Conservation (phyloP, 1,284 basidiomycete genomes). For the Apiotrichum siamense region DNA sequence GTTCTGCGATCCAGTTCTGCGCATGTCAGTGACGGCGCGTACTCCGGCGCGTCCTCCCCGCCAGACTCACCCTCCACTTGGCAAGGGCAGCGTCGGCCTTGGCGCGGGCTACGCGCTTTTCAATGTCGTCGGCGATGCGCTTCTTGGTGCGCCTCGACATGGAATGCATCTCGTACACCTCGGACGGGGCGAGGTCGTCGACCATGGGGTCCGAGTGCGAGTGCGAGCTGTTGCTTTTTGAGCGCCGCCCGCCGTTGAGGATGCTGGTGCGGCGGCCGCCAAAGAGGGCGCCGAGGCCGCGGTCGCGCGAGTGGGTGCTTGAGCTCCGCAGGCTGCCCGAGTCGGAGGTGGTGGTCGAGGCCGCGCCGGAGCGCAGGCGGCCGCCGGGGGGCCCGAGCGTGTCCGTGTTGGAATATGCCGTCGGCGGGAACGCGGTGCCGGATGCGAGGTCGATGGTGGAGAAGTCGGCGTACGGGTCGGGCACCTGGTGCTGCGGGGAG, state of each 20-base stretch:
- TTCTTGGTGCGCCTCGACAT: constrained; percentile 6
- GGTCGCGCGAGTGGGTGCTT: constrained; percentile 1
- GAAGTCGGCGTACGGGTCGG: neutral
- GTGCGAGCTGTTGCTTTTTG: constrained; percentile 9
- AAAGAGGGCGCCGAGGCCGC: constrained; percentile 5
- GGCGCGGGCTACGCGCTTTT: constrained; percentile 8
- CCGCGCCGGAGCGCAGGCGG: neutral
- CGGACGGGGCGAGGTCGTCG: neutral
- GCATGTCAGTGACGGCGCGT: neutral
- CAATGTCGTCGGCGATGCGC: constrained; percentile 10
- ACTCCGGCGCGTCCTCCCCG: no score
- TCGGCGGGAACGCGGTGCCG: neutral
- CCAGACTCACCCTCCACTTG: constrained; percentile 39
- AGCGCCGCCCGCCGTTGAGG: neutral
- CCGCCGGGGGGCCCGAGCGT: neutral
- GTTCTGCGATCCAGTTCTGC: constrained; percentile 40
- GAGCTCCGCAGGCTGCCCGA: neutral
- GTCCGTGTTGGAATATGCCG: neutral
- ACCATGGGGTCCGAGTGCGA: neutral
- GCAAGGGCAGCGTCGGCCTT: constrained; percentile 37
- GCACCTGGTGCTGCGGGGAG: neutral
- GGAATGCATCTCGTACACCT: constrained; percentile 11
- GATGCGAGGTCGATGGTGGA: neutral
- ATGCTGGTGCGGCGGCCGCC: constrained; percentile 5
- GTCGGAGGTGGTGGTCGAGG: neutral